Evolutionary conservation across 495 filamentous ascomycete genomes (phyloP).

Genomic region (Penicilliopsis zonata): DNA sequence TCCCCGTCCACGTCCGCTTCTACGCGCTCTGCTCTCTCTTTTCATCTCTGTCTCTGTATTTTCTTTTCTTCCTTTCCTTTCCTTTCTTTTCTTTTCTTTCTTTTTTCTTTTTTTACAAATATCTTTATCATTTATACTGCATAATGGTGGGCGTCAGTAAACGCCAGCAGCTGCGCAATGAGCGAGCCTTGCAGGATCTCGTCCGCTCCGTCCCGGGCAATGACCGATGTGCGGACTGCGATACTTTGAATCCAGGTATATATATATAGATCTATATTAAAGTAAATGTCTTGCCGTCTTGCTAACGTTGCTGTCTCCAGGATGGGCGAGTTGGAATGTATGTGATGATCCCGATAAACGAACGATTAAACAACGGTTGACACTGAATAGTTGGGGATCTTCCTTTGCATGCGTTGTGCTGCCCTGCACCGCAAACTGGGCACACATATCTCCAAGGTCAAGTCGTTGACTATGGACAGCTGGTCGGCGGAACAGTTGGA

Average conservation of each 20-base stretch:
- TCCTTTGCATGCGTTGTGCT: conserved; percentile 96
- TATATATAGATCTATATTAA: conserved; percentile 8
- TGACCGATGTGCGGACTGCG: conserved; percentile 90
- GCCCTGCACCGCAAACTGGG: conserved; percentile 92
- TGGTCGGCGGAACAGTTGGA: conserved; percentile 95
- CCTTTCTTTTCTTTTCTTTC: conserved; percentile 5
- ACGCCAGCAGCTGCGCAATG: conserved; percentile 94
- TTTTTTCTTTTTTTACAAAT: conserved; percentile 10
- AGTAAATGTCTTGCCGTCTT: neutral
- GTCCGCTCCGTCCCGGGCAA: conserved; percentile 82
- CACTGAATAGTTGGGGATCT: conserved; percentile 67
- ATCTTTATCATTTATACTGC: conserved; percentile 1
- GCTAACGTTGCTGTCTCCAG: conserved; percentile 28
- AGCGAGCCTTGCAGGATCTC: conserved; percentile 81
- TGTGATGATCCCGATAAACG: conserved; percentile 29
- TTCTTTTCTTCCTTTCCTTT: conserved; percentile 7
- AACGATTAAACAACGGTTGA: conserved; percentile 11
- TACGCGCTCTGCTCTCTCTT: conserved; percentile 8
- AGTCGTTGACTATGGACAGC: conserved; percentile 93
- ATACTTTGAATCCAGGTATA: conserved; percentile 82
- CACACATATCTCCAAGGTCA: conserved; percentile 96
- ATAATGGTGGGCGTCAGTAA: conserved; percentile 60
- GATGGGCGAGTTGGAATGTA: conserved; percentile 99
- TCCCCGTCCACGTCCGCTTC: no score
- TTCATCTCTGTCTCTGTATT: no score